These are phyloP conservation scores for Rubus idaeus DNA, from an alignment of 306 rosid species.

Conservation along the genomic window DNA sequence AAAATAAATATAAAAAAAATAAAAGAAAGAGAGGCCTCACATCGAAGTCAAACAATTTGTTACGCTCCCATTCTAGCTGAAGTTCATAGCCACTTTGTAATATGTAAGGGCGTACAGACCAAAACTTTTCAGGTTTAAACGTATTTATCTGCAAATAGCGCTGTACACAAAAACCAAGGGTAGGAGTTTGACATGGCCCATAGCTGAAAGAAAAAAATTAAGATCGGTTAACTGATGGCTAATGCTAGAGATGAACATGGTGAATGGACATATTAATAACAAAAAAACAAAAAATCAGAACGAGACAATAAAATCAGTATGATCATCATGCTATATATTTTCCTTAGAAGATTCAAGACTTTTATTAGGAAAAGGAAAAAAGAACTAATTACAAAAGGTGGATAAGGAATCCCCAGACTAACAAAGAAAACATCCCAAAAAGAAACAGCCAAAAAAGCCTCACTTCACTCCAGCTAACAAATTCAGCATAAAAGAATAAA, in stretches of 20 bases:
- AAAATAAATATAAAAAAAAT: neutral
- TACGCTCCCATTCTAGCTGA: conserved; percentile 92
- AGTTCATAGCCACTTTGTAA: conserved; percentile 79
- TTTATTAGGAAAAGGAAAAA: neutral
- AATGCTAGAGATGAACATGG: conserved; percentile 22
- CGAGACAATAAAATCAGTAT: neutral
- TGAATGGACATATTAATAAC: neutral
- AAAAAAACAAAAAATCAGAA: neutral
- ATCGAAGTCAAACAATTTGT: conserved; percentile 76
- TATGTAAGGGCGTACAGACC: conserved; percentile 80
- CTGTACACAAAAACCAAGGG: conserved; percentile 95
- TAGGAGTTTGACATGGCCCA: conserved; percentile 99
- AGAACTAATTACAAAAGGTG: neutral
- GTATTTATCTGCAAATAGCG: conserved; percentile 87
- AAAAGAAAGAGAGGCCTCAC: conserved; percentile 46
- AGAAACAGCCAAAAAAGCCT: neutral
- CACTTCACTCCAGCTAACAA: neutral
- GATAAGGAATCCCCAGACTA: neutral
- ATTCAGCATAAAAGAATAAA: neutral
- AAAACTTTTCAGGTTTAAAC: conserved; percentile 90
- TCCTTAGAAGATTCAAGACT: neutral
- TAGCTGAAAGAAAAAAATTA: conserved; percentile 65
- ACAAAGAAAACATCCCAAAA: neutral
- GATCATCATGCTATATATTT: neutral
- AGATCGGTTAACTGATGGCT: conserved; percentile 31